Percentiles rank a stretch among this genome's conserved stretches.
Conservation (phyloP, 139 green algal genomes). For the Penium margaritaceum region DNA sequence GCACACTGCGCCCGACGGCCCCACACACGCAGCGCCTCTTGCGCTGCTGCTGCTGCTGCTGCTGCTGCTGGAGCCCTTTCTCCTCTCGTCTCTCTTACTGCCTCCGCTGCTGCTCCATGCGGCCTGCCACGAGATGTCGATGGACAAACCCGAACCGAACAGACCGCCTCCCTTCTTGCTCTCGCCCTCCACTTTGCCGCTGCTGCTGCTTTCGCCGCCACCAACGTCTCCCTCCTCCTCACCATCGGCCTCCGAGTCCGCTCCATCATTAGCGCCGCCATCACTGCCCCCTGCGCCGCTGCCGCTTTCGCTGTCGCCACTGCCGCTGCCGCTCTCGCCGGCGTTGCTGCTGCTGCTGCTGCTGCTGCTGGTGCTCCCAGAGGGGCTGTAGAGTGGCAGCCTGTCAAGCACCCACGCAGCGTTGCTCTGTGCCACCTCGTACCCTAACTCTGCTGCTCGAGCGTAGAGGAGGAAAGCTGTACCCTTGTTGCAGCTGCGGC, state of each 20-base stretch:
- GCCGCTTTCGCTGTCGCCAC: neutral
- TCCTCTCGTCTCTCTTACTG: too few relatives aligned
- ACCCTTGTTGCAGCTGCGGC: neutral
- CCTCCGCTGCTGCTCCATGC: too few relatives aligned
- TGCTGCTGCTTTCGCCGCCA: too few relatives aligned
- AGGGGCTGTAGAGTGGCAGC: neutral
- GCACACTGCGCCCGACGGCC: too few relatives aligned
- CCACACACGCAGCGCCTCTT: too few relatives aligned
- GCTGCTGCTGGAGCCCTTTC: too few relatives aligned
- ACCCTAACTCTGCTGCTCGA: constrained; percentile 69
- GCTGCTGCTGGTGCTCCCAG: neutral
- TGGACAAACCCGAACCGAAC: too few relatives aligned
- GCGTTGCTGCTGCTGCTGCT: neutral
- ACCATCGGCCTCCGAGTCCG: too few relatives aligned
- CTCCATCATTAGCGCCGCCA: neutral
- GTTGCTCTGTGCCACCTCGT: constrained; percentile 83
- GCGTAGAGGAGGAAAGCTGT: constrained; percentile 69
- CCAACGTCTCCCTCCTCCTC: neutral
- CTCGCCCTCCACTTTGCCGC: too few relatives aligned
- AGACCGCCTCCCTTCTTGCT: too few relatives aligned
- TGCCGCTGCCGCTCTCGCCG: neutral
- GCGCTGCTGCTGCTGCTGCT: too few relatives aligned
- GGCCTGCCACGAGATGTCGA: too few relatives aligned
- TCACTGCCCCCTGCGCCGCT: neutral
- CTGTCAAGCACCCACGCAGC: constrained; percentile 80